Base-by-base conservation (phyloP, 2,329 filamentous ascomycete genomes). In the Claviceps cyperi region DNA sequence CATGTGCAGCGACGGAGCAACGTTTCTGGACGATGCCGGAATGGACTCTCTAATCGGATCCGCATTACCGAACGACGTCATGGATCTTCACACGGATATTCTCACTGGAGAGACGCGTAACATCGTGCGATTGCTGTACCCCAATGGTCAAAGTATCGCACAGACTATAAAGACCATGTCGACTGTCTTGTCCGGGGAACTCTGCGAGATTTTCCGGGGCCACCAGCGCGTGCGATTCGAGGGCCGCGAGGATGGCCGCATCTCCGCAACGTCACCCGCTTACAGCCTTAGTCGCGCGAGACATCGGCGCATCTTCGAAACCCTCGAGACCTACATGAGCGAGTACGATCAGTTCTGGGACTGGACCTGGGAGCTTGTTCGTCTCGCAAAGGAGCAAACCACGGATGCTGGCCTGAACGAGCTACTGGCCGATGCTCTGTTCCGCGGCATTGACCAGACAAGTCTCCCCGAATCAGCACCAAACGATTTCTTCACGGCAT, bases 31-130 rank as follows among this genome's bases (percentile, higher is more conserved):
- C 48, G 32, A 53, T 5, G n/a, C 38, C 0, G 50, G 52, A 2
- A 50, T 53, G 22, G 52, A 52, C 36, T 51, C 52, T 22, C 52
- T 53, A 28, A 32, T 53, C 22, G 52, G 50, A 11, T 53, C 50
- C 5, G 50, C 43, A 9, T 9, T 53, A 2, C 24, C 50, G 6
- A 53, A 52, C 45, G 52, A 53, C 24, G 50, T 53, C n/a, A 50
- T 53, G 52, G 52, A 53, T 21, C 47, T 52, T 4, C 50, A 53
- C n/a, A 52, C 40, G 19, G 52, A 53, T 35, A 52, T 53, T 4
- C 13, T 37, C 14, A 53, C 52, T 1, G 48, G 48, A 6, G 52
- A 53, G 19, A 52, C 50, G 11, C 50, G 52, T 1, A 53, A 53
- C 8, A 36, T 52, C 1, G 41, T 52, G 5, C 52, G 52, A 3